Conservation (phyloP, 148 eudicot genomes). For the Arctostaphylos glauca region DNA sequence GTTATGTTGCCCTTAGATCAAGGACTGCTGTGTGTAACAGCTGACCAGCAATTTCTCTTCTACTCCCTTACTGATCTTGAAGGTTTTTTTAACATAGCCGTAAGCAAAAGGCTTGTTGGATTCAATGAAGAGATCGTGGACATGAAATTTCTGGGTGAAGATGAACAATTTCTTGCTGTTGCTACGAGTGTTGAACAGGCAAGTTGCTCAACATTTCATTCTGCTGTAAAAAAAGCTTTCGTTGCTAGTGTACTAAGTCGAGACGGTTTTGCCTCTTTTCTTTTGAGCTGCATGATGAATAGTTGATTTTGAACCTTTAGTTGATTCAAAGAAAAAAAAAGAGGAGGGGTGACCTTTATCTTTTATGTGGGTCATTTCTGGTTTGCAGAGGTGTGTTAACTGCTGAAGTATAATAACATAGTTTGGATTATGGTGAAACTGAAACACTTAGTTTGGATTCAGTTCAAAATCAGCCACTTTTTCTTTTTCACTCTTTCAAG, state of each 20-base stretch:
- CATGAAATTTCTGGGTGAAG: constrained; percentile 93
- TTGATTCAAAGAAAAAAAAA: neutral
- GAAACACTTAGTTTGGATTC: neutral
- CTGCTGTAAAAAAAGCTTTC: neutral
- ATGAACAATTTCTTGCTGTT: constrained; percentile 91
- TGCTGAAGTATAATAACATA: neutral
- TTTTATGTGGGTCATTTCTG: neutral
- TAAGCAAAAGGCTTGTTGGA: constrained; percentile 74
- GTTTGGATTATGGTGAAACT: neutral
- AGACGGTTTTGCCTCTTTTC: neutral
- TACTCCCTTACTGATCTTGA: constrained; percentile 52
- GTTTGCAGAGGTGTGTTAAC: neutral
- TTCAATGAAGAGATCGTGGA: constrained; percentile 91
- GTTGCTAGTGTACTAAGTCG: neutral
- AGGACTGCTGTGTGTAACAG: constrained; percentile 80
- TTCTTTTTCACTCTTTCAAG: neutral
- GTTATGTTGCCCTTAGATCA: constrained; percentile 72
- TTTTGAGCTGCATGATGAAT: neutral
- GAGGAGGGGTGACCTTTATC: neutral
- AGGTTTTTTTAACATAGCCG: constrained; percentile 46
- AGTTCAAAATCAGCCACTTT: neutral
- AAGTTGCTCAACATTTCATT: constrained; percentile 15
- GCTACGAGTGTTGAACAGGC: constrained; percentile 95
- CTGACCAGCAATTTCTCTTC: constrained; percentile 90
- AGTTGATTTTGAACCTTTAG: neutral